Conservation (phyloP, 2,329 filamentous ascomycete genomes). For the Alternaria panax region DNA sequence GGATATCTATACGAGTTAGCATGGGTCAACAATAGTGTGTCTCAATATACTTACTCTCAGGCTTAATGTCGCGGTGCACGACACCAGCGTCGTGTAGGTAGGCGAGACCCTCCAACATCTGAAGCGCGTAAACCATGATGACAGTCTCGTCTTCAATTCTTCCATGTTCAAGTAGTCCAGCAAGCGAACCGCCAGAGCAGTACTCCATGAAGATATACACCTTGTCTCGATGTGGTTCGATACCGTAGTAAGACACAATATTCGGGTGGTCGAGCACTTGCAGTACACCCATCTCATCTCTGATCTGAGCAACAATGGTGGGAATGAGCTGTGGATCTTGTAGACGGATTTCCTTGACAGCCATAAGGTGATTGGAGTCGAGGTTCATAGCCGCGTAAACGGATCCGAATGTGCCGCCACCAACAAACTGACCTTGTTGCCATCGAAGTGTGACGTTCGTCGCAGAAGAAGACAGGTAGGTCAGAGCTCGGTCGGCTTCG, state of each 20-base stretch:
- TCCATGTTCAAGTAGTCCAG: slow-evolving; percentile 88
- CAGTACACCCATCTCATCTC: slow-evolving; percentile 95
- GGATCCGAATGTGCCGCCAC: slow-evolving; percentile 94
- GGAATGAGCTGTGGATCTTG: slow-evolving; percentile 97
- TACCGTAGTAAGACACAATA: slow-evolving; percentile 96
- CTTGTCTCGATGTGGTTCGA: slow-evolving; percentile 96
- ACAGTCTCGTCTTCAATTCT: slow-evolving; percentile 98
- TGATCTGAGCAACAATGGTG: slow-evolving; percentile 90
- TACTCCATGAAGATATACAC: slow-evolving; percentile 99
- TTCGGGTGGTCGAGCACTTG: slow-evolving; percentile 97
- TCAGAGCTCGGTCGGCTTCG: slow-evolving; percentile 93
- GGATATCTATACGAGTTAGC: slow-evolving; percentile 67
- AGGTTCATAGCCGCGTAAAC: slow-evolving; percentile 98
- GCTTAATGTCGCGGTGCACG: slow-evolving; percentile 96
- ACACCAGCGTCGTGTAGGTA: slow-evolving; percentile 93
- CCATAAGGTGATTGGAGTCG: slow-evolving; percentile 95
- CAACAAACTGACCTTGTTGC: slow-evolving; percentile 99
- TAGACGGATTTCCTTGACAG: slow-evolving; percentile 96
- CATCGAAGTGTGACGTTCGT: slow-evolving; percentile 95
- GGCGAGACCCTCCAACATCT: slow-evolving; percentile 90
- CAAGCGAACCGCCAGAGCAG: slow-evolving; percentile 92
- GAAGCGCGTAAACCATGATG: slow-evolving; percentile 94
- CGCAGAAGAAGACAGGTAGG: slow-evolving; percentile 89
- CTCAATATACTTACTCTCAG: slow-evolving; percentile 75
- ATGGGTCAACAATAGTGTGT: neutral